Base-by-base conservation (phyloP, 2,329 filamentous ascomycete genomes). In the Ophiostoma perfectum region DNA sequence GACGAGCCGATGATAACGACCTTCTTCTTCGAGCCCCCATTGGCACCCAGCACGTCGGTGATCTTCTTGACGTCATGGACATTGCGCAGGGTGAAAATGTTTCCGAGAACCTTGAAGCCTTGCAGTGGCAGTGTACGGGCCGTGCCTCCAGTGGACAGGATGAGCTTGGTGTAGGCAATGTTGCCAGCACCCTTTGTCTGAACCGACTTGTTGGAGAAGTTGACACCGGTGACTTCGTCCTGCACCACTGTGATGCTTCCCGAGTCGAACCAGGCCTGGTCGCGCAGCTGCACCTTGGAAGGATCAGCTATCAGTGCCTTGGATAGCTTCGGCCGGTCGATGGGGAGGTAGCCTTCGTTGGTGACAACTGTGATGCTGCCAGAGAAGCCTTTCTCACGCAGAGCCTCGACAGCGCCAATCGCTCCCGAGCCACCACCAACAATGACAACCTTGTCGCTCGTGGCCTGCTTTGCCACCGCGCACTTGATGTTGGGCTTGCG, bases 281-380 rank as follows among this genome's bases (percentile, higher is more conserved):
- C 85, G 70, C 95, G 86, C 83, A 88, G 90, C 58, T 90, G 87
- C 60, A 97, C 80, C 80, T 96, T 97, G 62, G 84, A 83, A 1
- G 87, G 78, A 76, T 99, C 94, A 6, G 91, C 87, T 71, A 97
- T 85, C 12, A 99, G 83, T 0, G 94, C 92, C 80, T 99, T 99
- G 75, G 93, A 97, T 58, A 99, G 84, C 82, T 98, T 98, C 11
- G 95, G 92, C 27, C 95, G 88, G 80, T 99, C 95, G 74, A 98
- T 93, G 44, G 93, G 93, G 45, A 90, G 84, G 76, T 95, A 90
- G 36, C 91, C 90, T 78, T 99, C 95, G 72, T 86, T 88, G 12
- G 91, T 89, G 74, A 99, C 88, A 74, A 97, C 82, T 0, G 93
- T 96, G 73, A 99, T 88, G 68, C 85, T 81, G 14, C 93, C 94